Percentiles rank a stretch among this genome's conserved stretches.
These are phyloP conservation scores for Neotropicomus parvogracilis DNA, from an alignment of 1,284 basidiomycete genomes.

Conservation along the genomic window DNA sequence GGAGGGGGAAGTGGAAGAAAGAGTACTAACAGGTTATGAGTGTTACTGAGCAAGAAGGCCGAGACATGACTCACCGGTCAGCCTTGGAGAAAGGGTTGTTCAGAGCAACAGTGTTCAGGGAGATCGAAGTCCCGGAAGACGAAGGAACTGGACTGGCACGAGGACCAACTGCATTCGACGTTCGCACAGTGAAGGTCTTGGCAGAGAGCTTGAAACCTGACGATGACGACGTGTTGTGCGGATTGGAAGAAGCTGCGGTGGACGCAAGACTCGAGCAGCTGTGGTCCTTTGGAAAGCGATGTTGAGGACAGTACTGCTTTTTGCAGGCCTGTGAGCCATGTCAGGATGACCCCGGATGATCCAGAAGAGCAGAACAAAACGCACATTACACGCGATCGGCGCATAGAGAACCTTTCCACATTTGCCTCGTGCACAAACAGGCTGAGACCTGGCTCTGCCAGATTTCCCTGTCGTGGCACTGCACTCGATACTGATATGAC, in stretches of 20 bases:
- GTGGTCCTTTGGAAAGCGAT: constrained; percentile 71
- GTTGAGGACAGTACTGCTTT: constrained; percentile 66
- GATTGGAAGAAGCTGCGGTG: constrained; percentile 16
- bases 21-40: constrained; percentile 61
- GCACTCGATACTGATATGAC: constrained; percentile 63
- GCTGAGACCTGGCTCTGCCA: constrained; percentile 50
- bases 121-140: constrained; percentile 11
- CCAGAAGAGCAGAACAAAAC: constrained; percentile 31
- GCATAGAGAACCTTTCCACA: constrained; percentile 71
- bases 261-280: constrained; percentile 40
- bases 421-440: constrained; percentile 55
- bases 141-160: constrained; percentile 8
- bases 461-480: constrained; percentile 51
- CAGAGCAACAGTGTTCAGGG: constrained; percentile 18
- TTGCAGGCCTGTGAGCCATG: constrained; percentile 51
- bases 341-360: constrained; percentile 6
- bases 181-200: constrained; percentile 5
- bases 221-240: constrained; percentile 3
- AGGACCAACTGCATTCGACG: constrained; percentile 12
- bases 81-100: constrained; percentile 60
- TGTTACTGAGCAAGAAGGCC: constrained; percentile 44
- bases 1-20: constrained; percentile 27
- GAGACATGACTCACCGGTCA: constrained; percentile 57
- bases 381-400: constrained; percentile 68
- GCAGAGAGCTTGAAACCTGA: constrained; percentile 8